A percentile compares a stretch with the other conserved stretches of the same genome.
Conservation (phyloP, 352 stramenopile species). For the Pythium graminicola region DNA sequence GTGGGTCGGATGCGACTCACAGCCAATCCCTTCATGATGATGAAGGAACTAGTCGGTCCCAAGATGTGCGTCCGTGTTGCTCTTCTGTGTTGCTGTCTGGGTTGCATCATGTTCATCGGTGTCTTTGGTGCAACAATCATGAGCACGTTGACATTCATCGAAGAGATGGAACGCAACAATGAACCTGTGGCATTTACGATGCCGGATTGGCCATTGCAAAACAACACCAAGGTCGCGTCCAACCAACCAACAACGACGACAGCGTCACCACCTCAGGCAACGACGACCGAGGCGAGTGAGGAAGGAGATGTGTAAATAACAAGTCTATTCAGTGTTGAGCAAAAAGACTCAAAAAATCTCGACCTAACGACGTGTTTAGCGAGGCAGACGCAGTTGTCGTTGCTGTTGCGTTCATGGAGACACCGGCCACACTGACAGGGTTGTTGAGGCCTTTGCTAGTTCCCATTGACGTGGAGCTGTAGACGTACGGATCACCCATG, state of each 20-base stretch:
- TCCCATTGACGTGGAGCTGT: conserved; percentile 2
- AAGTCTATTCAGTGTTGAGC: conserved; percentile 54
- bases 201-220: conserved; percentile 15
- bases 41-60: conserved; percentile 62
- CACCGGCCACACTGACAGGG: background rate
- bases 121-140: conserved; percentile 73
- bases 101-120: conserved; percentile 52
- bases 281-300: no score
- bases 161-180: conserved; percentile 20
- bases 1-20: conserved; percentile 79
- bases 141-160: conserved; percentile 70
- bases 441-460: background rate
- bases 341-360: conserved; percentile 78
- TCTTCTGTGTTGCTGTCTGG: conserved; percentile 42
- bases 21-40: conserved; percentile 77
- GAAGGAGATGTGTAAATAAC: no score
- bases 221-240: no score
- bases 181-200: background rate
- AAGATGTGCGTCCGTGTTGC: conserved; percentile 52
- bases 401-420: background rate
- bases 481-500: conserved; percentile 28
- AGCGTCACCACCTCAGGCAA: background rate
- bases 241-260: no score
- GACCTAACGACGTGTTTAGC: conserved; percentile 66
- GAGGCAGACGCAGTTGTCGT: conserved; percentile 14